Evolutionary conservation across 2,329 filamentous ascomycete species (phyloP).

Genomic region (Botrytis porri): DNA sequence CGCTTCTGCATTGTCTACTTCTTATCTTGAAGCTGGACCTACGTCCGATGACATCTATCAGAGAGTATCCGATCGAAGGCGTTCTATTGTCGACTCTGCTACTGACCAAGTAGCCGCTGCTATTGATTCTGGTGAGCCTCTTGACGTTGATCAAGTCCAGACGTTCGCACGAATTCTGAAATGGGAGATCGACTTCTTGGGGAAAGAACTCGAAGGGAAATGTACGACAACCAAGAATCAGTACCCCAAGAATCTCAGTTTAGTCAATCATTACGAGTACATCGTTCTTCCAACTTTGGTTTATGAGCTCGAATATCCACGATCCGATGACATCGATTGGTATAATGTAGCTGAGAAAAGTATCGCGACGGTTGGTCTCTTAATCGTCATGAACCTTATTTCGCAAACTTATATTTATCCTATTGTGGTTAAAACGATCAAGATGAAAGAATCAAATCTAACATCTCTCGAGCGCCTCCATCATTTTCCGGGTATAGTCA

Average conservation of each 20-base stretch:
- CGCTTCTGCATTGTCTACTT: slow-evolving; percentile 45
- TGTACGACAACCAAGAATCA: slow-evolving; percentile 48
- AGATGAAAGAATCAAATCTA: slow-evolving; percentile 65
- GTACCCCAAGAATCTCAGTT: slow-evolving; percentile 69
- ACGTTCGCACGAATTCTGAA: slow-evolving; percentile 64
- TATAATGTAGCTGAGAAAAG: slow-evolving; percentile 71
- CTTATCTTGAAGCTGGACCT: slow-evolving; percentile 45
- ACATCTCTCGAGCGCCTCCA: slow-evolving; percentile 58
- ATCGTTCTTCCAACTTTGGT: slow-evolving; percentile 72
- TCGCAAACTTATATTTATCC: slow-evolving; percentile 77
- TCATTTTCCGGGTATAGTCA: slow-evolving; percentile 72
- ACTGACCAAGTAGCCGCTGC: slow-evolving; percentile 59
- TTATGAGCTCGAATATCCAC: slow-evolving; percentile 76
- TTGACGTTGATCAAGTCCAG: slow-evolving; percentile 60
- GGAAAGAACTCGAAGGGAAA: slow-evolving; percentile 56
- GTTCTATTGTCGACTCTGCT: slow-evolving; percentile 41
- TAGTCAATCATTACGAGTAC: slow-evolving; percentile 67
- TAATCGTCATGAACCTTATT: slow-evolving; percentile 76
- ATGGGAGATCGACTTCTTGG: slow-evolving; percentile 59
- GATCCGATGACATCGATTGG: slow-evolving; percentile 69
- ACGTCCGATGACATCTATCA: slow-evolving; percentile 44
- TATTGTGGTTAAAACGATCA: slow-evolving; percentile 63
- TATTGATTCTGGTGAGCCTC: slow-evolving; percentile 57
- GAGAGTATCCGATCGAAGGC: slow-evolving; percentile 41
- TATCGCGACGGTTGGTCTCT: slow-evolving; percentile 66